Base-by-base conservation (phyloP, 768 basidiomycete species). In the Suillus americanus region DNA sequence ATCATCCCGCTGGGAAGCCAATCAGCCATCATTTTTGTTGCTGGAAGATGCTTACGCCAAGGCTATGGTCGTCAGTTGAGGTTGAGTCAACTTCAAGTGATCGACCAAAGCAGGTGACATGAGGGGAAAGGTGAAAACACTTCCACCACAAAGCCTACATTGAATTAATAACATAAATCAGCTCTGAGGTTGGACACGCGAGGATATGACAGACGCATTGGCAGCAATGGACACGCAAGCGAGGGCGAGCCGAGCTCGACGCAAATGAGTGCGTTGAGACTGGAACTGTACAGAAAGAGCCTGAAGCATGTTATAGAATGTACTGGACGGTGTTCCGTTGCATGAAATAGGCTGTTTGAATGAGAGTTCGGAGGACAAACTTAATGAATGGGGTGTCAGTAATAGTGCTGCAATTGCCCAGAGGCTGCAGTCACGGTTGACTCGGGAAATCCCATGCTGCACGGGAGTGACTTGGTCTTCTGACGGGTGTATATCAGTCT, bases 61-160 rank as follows among this genome's bases (percentile, higher is more conserved):
- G 16, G 85, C 87, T 62, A 94, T 88, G 3, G 90, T 89, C 18
- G 90, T 92, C 64, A 94, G 75, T 68, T 94, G 92, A 7, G 89
- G 86, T 71, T 94, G 92, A 13, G 84, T 84, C 61, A 94, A 79
- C 71, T 87, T 87, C 69, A 87, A 78, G 68, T 83, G 83, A 23
- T 80, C 72, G 5, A 84, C 85, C 64, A 93, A 73, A 1, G 82
- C 78, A 8, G 91, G 88, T 1, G 91, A 86, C 46, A 93, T 77
- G 6, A 94, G 79, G 23, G 92, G 90, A 71, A 94, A 92, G 54
- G 84, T 88, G 78, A 91, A 92, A 65, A 94, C 83, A 38, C 88
- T 90, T n/a, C 91, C 91, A 0, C 90, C 89, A 67, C 82, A 88
- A 66, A 92, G 74, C n/a, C 91, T 92, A 64, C 35, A 35, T 35